Evolutionary conservation across 441 rosid genomes (phyloP).

Genomic region (Euphorbia schlechtendalii): DNA sequence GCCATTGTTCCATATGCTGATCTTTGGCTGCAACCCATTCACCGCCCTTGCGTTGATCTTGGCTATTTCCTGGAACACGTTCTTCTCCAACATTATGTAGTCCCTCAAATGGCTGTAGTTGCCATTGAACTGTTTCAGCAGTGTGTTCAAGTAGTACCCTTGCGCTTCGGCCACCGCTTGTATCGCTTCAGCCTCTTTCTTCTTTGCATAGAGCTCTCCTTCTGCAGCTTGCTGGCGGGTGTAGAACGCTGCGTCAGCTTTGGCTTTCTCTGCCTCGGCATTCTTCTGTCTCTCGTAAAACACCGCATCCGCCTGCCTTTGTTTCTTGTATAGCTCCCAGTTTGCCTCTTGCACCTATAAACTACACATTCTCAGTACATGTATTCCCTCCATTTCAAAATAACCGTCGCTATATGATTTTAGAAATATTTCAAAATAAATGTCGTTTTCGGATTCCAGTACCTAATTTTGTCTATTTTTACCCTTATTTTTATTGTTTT

Average conservation of each 20-base stretch:
- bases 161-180: constrained; percentile 22
- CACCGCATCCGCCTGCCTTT: constrained; percentile 24
- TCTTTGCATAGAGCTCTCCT: constrained; percentile 19
- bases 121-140: constrained; percentile 20
- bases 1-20: constrained; percentile 26
- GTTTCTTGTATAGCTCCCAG: constrained; percentile 28
- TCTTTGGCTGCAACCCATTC: constrained; percentile 22
- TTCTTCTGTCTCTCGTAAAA: constrained; percentile 19
- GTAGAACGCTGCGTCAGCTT: constrained; percentile 19
- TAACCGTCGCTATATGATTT: too few relatives aligned
- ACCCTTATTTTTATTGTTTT: too few relatives aligned
- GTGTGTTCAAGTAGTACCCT: constrained; percentile 21
- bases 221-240: constrained; percentile 20
- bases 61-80: constrained; percentile 17
- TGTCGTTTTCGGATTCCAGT: too few relatives aligned
- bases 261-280: constrained; percentile 21
- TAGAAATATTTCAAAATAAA: too few relatives aligned
- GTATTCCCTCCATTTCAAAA: too few relatives aligned
- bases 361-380: background rate
- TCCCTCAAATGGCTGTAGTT: constrained; percentile 23
- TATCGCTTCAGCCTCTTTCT: constrained; percentile 24
- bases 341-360: constrained; percentile 27
- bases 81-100: constrained; percentile 23
- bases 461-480: too few relatives aligned
- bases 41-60: constrained; percentile 19